Evolutionary conservation across 1,284 basidiomycete genomes (phyloP).

Genomic region (Phenoliferia sp.): DNA sequence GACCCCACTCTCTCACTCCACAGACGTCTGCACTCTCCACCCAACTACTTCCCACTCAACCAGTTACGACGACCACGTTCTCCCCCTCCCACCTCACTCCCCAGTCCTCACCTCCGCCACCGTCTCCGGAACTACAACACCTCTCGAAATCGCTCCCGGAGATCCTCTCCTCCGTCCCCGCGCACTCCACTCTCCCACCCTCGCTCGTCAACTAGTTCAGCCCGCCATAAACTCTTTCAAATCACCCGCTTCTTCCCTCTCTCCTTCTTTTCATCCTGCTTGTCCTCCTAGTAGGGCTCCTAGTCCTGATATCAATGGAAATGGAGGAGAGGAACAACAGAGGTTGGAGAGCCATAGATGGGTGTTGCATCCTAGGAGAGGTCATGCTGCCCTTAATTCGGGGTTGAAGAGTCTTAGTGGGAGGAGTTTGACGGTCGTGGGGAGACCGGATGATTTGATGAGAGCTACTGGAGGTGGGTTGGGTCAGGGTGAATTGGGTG

Average conservation of each 20-base stretch:
- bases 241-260: slow-evolving; percentile 22
- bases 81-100: slow-evolving; percentile 10
- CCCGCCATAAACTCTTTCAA: slow-evolving; percentile 21
- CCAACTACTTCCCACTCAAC: slow-evolving; percentile 25
- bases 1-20: neutral
- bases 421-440: slow-evolving; percentile 85
- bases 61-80: slow-evolving; percentile 19
- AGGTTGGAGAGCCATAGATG: slow-evolving; percentile 48
- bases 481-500: slow-evolving; percentile 25
- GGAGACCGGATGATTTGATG: slow-evolving; percentile 86
- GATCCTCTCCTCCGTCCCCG: slow-evolving; percentile 26
- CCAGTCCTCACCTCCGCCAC: slow-evolving; percentile 16
- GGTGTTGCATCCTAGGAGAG: slow-evolving; percentile 74
- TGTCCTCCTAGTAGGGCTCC: slow-evolving; percentile 26
- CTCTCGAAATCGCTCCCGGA: slow-evolving; percentile 28
- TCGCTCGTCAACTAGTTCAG: slow-evolving; percentile 4
- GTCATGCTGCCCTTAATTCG: slow-evolving; percentile 91
- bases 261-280: slow-evolving; percentile 25
- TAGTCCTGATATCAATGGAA: slow-evolving; percentile 12
- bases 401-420: slow-evolving; percentile 76
- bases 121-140: slow-evolving; percentile 26
- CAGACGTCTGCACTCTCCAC: slow-evolving; percentile 33
- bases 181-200: slow-evolving; percentile 22
- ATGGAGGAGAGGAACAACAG: neutral
- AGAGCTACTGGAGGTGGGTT: slow-evolving; percentile 42